Evolutionary conservation across 2,329 filamentous ascomycete species (phyloP).

Genomic region (Cordyceps tenuipes): DNA sequence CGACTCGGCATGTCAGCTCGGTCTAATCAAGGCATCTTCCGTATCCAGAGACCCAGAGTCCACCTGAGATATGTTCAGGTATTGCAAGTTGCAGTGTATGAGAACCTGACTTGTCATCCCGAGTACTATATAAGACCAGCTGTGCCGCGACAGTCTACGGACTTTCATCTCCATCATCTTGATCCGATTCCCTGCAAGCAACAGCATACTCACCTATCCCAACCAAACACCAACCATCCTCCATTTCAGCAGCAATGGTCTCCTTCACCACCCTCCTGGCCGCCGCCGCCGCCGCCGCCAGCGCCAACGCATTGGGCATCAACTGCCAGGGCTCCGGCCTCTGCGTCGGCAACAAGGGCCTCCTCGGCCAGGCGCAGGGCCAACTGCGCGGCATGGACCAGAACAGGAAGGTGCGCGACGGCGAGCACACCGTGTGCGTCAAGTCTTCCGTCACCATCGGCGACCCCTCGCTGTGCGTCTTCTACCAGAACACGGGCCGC

Average conservation of each 20-base stretch:
- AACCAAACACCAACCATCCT: not conserved
- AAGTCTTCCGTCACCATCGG: constrained; percentile 10
- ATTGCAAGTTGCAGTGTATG: not conserved
- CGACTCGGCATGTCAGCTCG: too few relatives aligned
- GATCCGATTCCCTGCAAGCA: not conserved
- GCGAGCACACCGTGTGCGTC: constrained; percentile 12
- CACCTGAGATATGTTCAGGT: not conserved
- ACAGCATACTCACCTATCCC: not conserved
- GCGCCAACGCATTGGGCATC: constrained; percentile 10
- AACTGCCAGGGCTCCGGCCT: constrained; percentile 14
- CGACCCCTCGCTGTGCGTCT: constrained; percentile 12
- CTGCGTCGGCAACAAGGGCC: constrained; percentile 12
- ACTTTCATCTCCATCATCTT: not conserved
- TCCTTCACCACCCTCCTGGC: constrained; percentile 1
- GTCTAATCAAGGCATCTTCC: not conserved
- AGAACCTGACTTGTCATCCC: too few relatives aligned
- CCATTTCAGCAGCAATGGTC: not conserved
- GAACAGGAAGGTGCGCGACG: constrained; percentile 9
- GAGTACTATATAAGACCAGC: not conserved
- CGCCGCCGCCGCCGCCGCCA: not conserved
- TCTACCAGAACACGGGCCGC: constrained; percentile 14
- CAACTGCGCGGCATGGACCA: constrained; percentile 12
- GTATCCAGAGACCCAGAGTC: not conserved
- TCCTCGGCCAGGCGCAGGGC: constrained; percentile 10
- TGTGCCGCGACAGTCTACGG: too few relatives aligned